These are phyloP conservation scores for Pythium oligandrum DNA, from an alignment of 352 stramenopile genomes.

Conservation along the genomic window DNA sequence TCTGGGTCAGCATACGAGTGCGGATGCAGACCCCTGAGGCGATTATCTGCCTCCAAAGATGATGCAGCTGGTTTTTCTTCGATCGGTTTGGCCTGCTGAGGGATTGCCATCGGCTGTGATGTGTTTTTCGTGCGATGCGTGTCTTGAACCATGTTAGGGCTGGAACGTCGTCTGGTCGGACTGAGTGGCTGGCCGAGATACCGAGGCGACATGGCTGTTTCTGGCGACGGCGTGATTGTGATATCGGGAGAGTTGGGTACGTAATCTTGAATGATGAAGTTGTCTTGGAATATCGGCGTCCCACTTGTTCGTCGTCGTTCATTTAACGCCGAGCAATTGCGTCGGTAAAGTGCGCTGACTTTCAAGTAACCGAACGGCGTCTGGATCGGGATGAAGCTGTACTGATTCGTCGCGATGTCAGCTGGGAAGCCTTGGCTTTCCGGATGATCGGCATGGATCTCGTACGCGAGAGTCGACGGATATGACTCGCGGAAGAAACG, in stretches of 20 bases:
- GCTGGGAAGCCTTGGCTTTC: slow-evolving; percentile 30
- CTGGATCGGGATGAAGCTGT: slow-evolving; percentile 73
- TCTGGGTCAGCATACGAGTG: slow-evolving; percentile 70
- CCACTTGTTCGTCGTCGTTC: slow-evolving; percentile 25
- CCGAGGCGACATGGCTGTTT: not conserved
- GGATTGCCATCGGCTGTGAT: slow-evolving; percentile 82
- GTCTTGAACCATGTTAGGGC: slow-evolving; percentile 28
- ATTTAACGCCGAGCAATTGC: slow-evolving; percentile 45
- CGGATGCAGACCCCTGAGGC: slow-evolving; percentile 37
- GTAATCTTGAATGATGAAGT: slow-evolving; percentile 86
- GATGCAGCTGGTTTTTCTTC: too few relatives aligned
- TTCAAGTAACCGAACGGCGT: slow-evolving; percentile 77
- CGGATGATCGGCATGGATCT: slow-evolving; percentile 33
- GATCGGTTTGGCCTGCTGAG: slow-evolving; percentile 33
- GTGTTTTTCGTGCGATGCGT: slow-evolving; percentile 28
- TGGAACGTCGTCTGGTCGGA: slow-evolving; percentile 23
- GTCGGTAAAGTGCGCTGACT: slow-evolving; percentile 58
- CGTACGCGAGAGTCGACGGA: slow-evolving; percentile 56
- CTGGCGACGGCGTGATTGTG: not conserved
- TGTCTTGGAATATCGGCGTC: slow-evolving; percentile 60
- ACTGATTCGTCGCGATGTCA: slow-evolving; percentile 42
- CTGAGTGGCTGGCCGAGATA: too few relatives aligned
- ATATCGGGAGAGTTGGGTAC: slow-evolving; percentile 61
- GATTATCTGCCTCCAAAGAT: too few relatives aligned
- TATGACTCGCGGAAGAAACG: slow-evolving; percentile 64